Evolutionary conservation across 306 rosid species (phyloP), one percentile per base, ranked within the genome.

Genomic region (Lablab purpureus): DNA sequence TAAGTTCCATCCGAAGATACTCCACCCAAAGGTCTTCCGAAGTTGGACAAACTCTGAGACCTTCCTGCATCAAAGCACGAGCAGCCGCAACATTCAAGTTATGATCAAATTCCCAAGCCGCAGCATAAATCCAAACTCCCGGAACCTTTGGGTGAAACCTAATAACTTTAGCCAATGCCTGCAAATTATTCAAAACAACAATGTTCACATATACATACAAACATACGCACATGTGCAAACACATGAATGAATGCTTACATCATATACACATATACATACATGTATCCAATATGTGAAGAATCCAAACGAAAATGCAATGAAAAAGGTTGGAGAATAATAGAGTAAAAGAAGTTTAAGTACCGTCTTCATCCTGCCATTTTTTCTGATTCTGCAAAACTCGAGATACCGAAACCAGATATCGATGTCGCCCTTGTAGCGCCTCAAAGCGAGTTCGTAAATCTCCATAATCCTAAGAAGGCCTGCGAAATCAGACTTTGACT

Each of bases 101-200:
- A 65, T 84, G 89, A 85, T 91, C 98, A 71, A 95, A 95, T 85
- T 95, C 99, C 99, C 99, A 95, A 86, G 97, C 96, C 25, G 99
- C 99, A 77, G 97, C 97, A 85, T 95, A 95, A 17, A 95, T 88
- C 99, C 99, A 95, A 79, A 89, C 91, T 56, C 93, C 91, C 0
- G 98, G 94, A 62, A 91, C 94, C 85, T 90, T 95, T 10, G 99
- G 93, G 62, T 95, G 99, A 84, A 92, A 90, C 85, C 97, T 87
- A 50, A 91, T 81, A 77, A 87, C 81, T 73, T 91, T 90, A 27
- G 95, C 94, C 66, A 95, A 85, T 37, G 88, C 96, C 99, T 95
- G 78, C 77, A 30, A 80, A 64, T 74, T 67, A 25, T 69, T 52
- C 11, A 66, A 13, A 28, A 40, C 0, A 2, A 23, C 60, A 68